A percentile compares a stretch with the other conserved stretches of the same genome.
These are phyloP conservation scores for Alternaria dauci DNA, from an alignment of 2,329 filamentous ascomycete genomes.

Conservation along the genomic window DNA sequence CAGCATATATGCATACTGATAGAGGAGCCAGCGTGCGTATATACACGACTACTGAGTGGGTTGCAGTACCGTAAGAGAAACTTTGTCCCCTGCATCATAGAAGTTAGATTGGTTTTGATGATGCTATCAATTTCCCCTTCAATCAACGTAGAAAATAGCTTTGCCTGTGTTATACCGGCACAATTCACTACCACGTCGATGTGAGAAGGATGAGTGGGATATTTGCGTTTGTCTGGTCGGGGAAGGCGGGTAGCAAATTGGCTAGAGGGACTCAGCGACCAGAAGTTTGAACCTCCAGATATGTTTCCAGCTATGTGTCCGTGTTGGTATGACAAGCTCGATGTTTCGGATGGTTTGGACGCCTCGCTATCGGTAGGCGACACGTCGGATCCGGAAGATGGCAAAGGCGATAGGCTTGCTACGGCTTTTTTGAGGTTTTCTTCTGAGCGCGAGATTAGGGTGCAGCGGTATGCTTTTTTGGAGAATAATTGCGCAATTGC, in stretches of 20 bases:
- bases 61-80: constrained; percentile 52
- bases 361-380: neutral
- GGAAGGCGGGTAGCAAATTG: constrained; percentile 13
- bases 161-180: constrained; percentile 74
- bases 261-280: constrained; percentile 17
- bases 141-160: constrained; percentile 66
- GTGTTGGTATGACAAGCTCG: constrained; percentile 19
- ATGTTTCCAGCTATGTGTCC: constrained; percentile 42
- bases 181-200: constrained; percentile 75
- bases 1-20: neutral
- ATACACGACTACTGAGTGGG: neutral
- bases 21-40: neutral
- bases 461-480: constrained; percentile 38
- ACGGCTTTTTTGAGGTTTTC: constrained; percentile 34
- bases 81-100: constrained; percentile 70
- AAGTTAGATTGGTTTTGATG: constrained; percentile 74
- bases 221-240: constrained; percentile 2
- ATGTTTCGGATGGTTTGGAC: neutral
- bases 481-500: constrained; percentile 49
- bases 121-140: constrained; percentile 63
- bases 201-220: constrained; percentile 8
- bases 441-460: constrained; percentile 43
- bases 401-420: constrained; percentile 25
- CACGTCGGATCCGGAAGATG: constrained; percentile 4
- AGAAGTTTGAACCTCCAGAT: constrained; percentile 31